A percentile compares a stretch with the other conserved stretches of the same genome.
Conservation (phyloP, 495 filamentous ascomycete species). For the Penicillium daleae region DNA sequence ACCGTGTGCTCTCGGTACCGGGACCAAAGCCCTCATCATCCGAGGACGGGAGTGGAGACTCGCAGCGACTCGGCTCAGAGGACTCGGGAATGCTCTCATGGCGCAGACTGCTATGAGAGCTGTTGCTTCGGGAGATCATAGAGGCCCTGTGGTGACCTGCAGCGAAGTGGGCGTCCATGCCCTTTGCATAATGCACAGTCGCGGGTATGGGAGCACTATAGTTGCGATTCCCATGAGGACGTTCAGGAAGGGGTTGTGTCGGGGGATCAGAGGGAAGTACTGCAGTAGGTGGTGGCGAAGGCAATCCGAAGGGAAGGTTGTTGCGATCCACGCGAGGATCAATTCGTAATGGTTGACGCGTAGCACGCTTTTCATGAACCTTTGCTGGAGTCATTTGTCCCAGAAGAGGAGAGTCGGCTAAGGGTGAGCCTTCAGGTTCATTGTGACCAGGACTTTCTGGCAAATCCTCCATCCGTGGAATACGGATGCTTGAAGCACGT, state of each 20-base stretch:
- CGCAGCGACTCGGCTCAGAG: constrained; percentile 25
- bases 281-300: constrained; percentile 38
- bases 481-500: constrained; percentile 24
- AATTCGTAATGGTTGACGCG: constrained; percentile 21
- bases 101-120: constrained; percentile 33
- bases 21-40: constrained; percentile 46
- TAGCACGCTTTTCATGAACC: constrained; percentile 16
- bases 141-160: constrained; percentile 22
- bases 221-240: constrained; percentile 20
- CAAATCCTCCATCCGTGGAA: constrained; percentile 23
- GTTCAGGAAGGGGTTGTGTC: constrained; percentile 16
- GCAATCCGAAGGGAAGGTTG: constrained; percentile 35
- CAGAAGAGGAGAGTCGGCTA: constrained; percentile 33
- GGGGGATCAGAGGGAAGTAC: constrained; percentile 33
- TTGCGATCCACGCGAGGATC: constrained; percentile 24
- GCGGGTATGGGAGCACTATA: constrained; percentile 20
- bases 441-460: constrained; percentile 16
- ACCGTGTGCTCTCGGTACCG: background rate
- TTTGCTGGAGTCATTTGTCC: constrained; percentile 17
- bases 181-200: constrained; percentile 6
- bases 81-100: constrained; percentile 30
- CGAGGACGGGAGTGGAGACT: constrained; percentile 47
- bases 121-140: constrained; percentile 34
- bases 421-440: constrained; percentile 8
- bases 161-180: constrained; percentile 11